phyloP scores from a whole-genome alignment of 768 basidiomycete genomes.

The Rhizopogon roseolus region DNA sequence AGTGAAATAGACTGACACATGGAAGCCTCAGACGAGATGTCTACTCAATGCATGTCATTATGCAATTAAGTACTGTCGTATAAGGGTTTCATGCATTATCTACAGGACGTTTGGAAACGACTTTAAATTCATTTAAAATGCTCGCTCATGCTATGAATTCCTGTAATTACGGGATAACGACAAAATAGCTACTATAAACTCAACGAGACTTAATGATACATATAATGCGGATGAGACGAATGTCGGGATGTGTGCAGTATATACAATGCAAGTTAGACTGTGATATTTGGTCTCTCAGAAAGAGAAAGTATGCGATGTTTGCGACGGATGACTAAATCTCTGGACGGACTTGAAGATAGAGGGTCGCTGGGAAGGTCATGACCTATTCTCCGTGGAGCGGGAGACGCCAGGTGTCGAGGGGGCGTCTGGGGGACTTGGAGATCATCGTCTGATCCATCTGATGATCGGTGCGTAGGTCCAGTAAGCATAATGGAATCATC shows the following conservation, averaged over 20 bases:
- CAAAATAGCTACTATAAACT: conserved; percentile 1
- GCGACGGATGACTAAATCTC: conserved; percentile 37
- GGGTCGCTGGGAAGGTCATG: conserved; percentile 45
- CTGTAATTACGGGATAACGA: conserved; percentile 1
- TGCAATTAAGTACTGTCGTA: too few relatives aligned
- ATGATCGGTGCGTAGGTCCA: background rate
- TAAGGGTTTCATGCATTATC: too few relatives aligned
- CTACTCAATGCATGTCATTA: background rate
- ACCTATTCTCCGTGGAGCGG: conserved; percentile 40
- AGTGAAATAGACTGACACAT: too few relatives aligned
- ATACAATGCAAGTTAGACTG: background rate
- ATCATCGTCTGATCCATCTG: conserved; percentile 58
- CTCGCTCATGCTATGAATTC: background rate
- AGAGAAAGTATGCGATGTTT: conserved; percentile 29
- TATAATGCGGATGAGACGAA: background rate
- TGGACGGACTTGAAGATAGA: conserved; percentile 43
- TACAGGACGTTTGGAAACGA: too few relatives aligned
- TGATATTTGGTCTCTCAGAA: background rate
- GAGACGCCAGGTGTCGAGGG: conserved; percentile 64
- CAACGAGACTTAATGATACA: conserved; percentile 3
- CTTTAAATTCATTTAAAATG: background rate
- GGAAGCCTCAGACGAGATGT: background rate
- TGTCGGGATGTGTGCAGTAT: background rate
- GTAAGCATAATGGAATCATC: conserved; percentile 46
- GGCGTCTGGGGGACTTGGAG: conserved; percentile 61